A percentile compares a stretch with the other conserved stretches of the same genome.
phyloP scores from a whole-genome alignment of 176 grass and related monocot species.

The Themeda triandra region DNA sequence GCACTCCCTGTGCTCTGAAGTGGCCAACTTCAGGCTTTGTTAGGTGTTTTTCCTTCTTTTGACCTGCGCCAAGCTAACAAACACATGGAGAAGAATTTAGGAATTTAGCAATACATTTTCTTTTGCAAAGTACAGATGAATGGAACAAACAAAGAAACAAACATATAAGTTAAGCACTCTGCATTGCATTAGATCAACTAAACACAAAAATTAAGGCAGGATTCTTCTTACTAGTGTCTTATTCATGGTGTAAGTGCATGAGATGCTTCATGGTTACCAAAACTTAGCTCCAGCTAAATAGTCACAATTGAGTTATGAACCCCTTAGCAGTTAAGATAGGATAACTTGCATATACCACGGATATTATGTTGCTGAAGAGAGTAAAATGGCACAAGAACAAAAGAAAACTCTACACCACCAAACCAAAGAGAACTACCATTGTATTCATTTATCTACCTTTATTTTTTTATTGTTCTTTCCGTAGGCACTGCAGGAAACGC shows the following conservation, averaged over 20 bases:
- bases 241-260: not conserved
- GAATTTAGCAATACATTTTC: constrained; percentile 6
- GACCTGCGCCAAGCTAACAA: constrained; percentile 82
- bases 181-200: not conserved
- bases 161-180: not conserved
- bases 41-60: constrained; percentile 99
- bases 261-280: not conserved
- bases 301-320: not conserved
- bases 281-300: not conserved
- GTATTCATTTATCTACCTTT: not conserved
- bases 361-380: not conserved
- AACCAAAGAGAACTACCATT: not conserved
- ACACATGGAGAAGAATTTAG: constrained; percentile 25
- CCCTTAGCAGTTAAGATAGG: constrained; percentile 1
- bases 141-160: constrained; percentile 22
- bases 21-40: constrained; percentile 87
- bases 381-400: not conserved
- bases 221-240: constrained; percentile 5
- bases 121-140: constrained; percentile 8
- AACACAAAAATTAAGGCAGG: not conserved
- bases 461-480: not conserved
- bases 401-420: not conserved
- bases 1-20: constrained; percentile 81
- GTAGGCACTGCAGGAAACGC: not conserved
- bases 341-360: not conserved